Base-by-base conservation (phyloP, 805 yeast species). In the Sugiyamaella lignohabitans region DNA sequence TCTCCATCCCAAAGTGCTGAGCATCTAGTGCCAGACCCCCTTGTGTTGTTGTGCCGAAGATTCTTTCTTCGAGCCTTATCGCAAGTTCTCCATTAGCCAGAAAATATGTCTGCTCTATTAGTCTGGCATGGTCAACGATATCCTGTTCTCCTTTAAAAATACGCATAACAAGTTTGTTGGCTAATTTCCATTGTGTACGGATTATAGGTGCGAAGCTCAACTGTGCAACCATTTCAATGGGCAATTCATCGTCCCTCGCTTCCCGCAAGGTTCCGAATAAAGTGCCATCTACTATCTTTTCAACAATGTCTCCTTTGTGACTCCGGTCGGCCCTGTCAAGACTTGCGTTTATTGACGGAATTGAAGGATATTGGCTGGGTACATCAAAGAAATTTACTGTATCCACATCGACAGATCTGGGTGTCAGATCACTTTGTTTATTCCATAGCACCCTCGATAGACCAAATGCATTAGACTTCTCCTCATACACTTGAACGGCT, bases 111-210 rank as follows among this genome's bases (percentile, higher is more conserved):
- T 32, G 29, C 23, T 39, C 24, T 6, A 51, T 27, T 16, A 51
- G 32, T 5, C 21, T 32, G 2, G 45, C 48, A 21, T 51, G 47
- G 40, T 19, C 16, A 16, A 20, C 8, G 8, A 45, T n/a, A 29
- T 39, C 34, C 14, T 36, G 27, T 11, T 27, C 29, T 20, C 35
- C 37, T 2, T 17, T 17, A 22, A 51, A 43, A 11, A 49, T 29
- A 10, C 30, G 34, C 19, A 42, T 11, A 17, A 49, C 45, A 4
- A 46, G 37, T 10, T 37, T 34, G 29, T 51, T 51, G 4, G 52
- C 43, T 35, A 42, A 11, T n/a, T 29, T 38, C 54, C 54, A 51
- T 36, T 51, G 54, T 8, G 14, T 4, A 5, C 18, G 30, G 32
- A 50, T 44, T 8, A 34, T 21, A 14, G 24, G 18, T 14, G 39